Evolutionary conservation across 371 early-diverging fungal genomes (phyloP), one percentile per base, ranked within the genome.

Genomic region (Coemansia sp.): DNA sequence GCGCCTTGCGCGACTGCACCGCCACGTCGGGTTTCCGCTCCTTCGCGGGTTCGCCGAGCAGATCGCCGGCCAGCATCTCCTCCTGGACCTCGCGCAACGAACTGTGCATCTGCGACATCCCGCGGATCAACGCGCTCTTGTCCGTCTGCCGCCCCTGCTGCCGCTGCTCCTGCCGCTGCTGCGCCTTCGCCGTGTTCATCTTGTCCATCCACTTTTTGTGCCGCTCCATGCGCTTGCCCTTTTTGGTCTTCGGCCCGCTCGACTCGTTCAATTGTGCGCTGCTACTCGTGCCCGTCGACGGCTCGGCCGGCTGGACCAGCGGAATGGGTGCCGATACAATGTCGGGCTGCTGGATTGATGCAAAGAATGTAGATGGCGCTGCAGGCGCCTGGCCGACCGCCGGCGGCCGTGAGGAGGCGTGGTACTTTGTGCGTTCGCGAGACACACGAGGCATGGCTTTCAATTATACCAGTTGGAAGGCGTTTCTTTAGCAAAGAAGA

Each of bases 171-270:
- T 55, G 47, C 34, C 55, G 60, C 43, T 55, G 40, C 34, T 51
- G 35, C 3, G 36, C 26, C 33, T 55, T 57, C 3, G 62, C 68
- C 0, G 65, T 57, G 7, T 58, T 52, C 26, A 74, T 52, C 47
- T 74, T 68, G 12, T 64, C 65, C 43, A 74, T 49, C 74, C 74
- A 74, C 11, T 57, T 55, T 34, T 59, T 39, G 49, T 68, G 74
- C 36, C 69, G 59, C 31, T 57, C 61, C 0, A 54, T 48, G 0
- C 74, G 65, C 55, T 69, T 68, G 14, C 30, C 66, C 49, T 69
- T 69, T 50, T 74, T 74, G 43, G 43, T 14, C 14, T 14, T n/a
- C 5, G 43, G 43, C n/a, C 12, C 12, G 4, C n/a, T 12, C 5
- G 11, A n/a, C 26, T 26, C 26, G 26, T 26, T 26, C 26, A 26